Base-by-base conservation (phyloP, 2,329 filamentous ascomycete species). In the Mycosphaerella arachidis region DNA sequence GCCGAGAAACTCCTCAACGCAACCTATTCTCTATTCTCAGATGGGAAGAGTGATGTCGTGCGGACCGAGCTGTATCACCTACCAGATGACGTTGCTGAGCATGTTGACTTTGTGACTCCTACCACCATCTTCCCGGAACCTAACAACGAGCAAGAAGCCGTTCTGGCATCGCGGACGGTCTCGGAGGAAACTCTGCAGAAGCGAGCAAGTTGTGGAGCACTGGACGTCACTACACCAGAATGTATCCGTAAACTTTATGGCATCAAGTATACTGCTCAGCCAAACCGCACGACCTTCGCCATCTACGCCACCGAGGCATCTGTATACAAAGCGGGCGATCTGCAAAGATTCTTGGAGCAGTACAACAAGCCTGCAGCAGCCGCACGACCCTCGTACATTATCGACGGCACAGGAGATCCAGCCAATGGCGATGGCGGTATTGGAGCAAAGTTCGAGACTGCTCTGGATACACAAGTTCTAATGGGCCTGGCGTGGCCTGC, bases 231-330 rank as follows among this genome's bases (percentile, higher is more conserved):
- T 2, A 65, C 65, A 1, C 67, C 67, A 8, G 48, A 58, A 5
- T 68, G 67, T 18, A 64, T 69, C 43, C 55, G 65, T 16, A 46
- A 59, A 45, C 56, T 63, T n/a, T 69, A 68, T 48, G 58, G 61
- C n/a, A 68, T 69, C 51, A 60, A 63, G 31, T 66, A 68, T 45
- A 67, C 60, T 1, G 43, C 62, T 16, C 56, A 63, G 31, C 65
- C 67, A 6, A 63, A 67, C 18, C 63, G 67, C 1, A 66, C 63
- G 20, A 69, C 58, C 5, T 69, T 68, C 54, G 66, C 63, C 3
- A 61, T 69, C 16, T 69, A 67, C 35, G 67, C 63, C 5, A 69
- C 66, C 2, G 67, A 69, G 60, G 65, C 65, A 3, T 63, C 61
- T 1, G 29, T 40, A 4, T 69, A 62, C 61, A 60, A 62, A 18